Evolutionary conservation across 805 yeast genomes (phyloP).

Genomic region (Candida jianshihensis): DNA sequence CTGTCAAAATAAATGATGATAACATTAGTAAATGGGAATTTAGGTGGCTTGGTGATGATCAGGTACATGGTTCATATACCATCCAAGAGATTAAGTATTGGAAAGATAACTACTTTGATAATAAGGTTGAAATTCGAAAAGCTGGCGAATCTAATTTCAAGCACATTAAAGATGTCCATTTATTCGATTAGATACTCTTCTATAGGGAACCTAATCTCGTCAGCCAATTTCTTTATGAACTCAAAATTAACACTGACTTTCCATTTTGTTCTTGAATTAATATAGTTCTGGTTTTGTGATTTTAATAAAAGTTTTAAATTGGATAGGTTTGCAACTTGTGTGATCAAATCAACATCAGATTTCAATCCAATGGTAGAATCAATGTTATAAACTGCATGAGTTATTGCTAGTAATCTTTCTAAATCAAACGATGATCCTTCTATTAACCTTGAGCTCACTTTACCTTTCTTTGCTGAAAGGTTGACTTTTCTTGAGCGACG

Average conservation of each 20-base stretch:
- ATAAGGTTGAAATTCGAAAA: constrained; percentile 34
- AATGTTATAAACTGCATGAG: constrained; percentile 57
- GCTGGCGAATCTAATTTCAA: constrained; percentile 13
- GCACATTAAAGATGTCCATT: constrained; percentile 7
- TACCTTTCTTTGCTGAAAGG: constrained; percentile 33
- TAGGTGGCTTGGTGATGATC: constrained; percentile 36
- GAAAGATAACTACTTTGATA: constrained; percentile 41
- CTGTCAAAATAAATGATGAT: no score
- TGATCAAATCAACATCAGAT: constrained; percentile 29
- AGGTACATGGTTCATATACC: constrained; percentile 46
- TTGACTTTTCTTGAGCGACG: constrained; percentile 30
- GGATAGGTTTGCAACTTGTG: constrained; percentile 28
- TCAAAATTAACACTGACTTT: constrained; percentile 69
- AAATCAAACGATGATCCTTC: constrained; percentile 71
- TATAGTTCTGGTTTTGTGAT: constrained; percentile 39
- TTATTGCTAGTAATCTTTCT: constrained; percentile 75
- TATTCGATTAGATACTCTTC: constrained; percentile 47
- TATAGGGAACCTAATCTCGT: constrained; percentile 59
- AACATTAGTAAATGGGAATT: constrained; percentile 49
- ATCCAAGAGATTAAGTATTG: constrained; percentile 42
- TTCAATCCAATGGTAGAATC: constrained; percentile 26
- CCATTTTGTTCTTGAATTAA: constrained; percentile 72
- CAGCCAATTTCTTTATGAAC: constrained; percentile 50
- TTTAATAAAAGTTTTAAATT: constrained; percentile 26
- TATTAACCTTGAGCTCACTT: constrained; percentile 50